These are phyloP conservation scores for Cairneyella variabilis DNA, from an alignment of 495 filamentous ascomycete species.

Conservation along the genomic window DNA sequence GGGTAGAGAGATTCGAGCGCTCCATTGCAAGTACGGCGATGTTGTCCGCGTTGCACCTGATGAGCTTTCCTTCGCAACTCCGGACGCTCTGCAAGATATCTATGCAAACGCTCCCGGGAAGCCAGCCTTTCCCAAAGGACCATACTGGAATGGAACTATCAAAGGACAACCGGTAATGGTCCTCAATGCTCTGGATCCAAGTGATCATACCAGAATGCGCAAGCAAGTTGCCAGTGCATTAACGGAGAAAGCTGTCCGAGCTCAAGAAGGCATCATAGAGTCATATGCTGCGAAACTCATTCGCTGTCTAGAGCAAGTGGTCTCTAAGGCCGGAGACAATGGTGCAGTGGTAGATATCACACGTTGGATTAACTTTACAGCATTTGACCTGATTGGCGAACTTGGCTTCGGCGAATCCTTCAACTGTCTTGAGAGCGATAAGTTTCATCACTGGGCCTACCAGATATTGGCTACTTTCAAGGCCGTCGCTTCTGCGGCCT, in stretches of 20 bases:
- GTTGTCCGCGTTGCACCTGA: slow-evolving; percentile 54
- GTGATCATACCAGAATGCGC: slow-evolving; percentile 29
- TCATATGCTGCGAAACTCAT: slow-evolving; percentile 46
- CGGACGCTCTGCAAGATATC: slow-evolving; percentile 31
- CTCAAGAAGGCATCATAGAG: slow-evolving; percentile 44
- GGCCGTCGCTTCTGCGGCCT: slow-evolving; percentile 5
- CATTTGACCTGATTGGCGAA: slow-evolving; percentile 49
- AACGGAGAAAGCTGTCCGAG: slow-evolving; percentile 43
- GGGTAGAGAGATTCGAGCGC: background rate
- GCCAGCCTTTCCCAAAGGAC: slow-evolving; percentile 19
- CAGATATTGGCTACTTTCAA: slow-evolving; percentile 16
- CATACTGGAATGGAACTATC: background rate
- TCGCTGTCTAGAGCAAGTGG: slow-evolving; percentile 33
- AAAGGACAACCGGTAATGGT: background rate
- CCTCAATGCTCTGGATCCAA: background rate
- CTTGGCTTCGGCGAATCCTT: slow-evolving; percentile 35
- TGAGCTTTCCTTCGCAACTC: slow-evolving; percentile 49
- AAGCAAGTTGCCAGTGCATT: slow-evolving; percentile 50
- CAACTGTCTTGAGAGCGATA: slow-evolving; percentile 38
- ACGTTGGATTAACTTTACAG: slow-evolving; percentile 43
- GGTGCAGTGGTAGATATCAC: slow-evolving; percentile 15
- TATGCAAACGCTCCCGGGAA: background rate
- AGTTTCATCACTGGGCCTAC: slow-evolving; percentile 41
- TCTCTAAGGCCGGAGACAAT: background rate
- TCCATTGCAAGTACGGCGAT: slow-evolving; percentile 35